Evolutionary conservation across 164 flowering plant genomes (phyloP).

Genomic region (Aristolochia californica): DNA sequence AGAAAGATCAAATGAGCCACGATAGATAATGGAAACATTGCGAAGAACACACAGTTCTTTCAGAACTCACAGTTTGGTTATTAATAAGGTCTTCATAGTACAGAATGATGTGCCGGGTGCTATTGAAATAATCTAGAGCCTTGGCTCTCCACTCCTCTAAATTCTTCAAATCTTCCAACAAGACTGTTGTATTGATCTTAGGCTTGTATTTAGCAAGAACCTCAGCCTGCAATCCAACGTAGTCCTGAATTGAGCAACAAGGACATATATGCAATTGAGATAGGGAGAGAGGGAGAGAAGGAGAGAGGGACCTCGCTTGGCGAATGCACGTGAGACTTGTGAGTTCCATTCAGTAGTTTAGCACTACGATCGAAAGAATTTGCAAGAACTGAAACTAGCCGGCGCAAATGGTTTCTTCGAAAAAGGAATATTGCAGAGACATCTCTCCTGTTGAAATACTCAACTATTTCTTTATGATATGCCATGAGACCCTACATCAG

Average conservation of each 20-base stretch:
- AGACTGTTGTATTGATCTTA: slow-evolving; percentile 24
- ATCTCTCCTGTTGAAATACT: slow-evolving; percentile 29
- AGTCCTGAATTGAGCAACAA: not conserved
- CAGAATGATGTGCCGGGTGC: slow-evolving; percentile 50
- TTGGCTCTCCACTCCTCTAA: slow-evolving; percentile 23
- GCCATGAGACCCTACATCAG: slow-evolving; percentile 30
- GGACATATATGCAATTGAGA: not conserved
- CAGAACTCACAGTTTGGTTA: slow-evolving; percentile 30
- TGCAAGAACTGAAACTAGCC: slow-evolving; percentile 51
- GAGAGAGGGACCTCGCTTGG: slow-evolving; percentile 28
- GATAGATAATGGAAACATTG: not conserved
- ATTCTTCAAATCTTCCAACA: slow-evolving; percentile 28
- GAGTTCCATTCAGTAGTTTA: slow-evolving; percentile 56
- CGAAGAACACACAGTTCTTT: not conserved
- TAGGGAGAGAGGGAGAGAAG: not conserved
- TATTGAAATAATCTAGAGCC: slow-evolving; percentile 41
- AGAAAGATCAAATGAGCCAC: not conserved
- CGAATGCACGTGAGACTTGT: slow-evolving; percentile 66
- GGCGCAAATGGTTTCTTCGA: slow-evolving; percentile 42
- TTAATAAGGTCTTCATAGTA: slow-evolving; percentile 55
- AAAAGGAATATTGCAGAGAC: slow-evolving; percentile 49
- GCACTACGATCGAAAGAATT: slow-evolving; percentile 45
- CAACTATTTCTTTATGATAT: slow-evolving; percentile 25
- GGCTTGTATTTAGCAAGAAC: slow-evolving; percentile 59
- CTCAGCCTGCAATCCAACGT: slow-evolving; percentile 35